Evolutionary conservation across 495 filamentous ascomycete species (phyloP).

Genomic region (Tuber brumale): DNA sequence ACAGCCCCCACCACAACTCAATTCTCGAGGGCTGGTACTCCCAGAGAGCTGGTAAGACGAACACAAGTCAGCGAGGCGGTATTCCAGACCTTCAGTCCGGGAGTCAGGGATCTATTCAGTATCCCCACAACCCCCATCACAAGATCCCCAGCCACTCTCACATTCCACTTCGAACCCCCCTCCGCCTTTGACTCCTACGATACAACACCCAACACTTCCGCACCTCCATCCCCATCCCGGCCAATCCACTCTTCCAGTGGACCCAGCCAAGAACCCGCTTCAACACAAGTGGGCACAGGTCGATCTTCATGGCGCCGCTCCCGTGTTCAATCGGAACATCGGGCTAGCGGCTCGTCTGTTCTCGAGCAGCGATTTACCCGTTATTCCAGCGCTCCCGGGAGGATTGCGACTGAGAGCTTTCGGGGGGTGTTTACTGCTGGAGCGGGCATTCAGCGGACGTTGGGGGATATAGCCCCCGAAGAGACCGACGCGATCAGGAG

Average conservation of each 20-base stretch:
- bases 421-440: neutral
- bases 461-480: neutral
- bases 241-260: neutral
- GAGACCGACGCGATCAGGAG: neutral
- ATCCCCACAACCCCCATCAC: neutral
- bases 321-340: neutral
- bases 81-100: neutral
- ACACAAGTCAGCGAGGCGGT: neutral
- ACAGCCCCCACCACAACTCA: neutral
- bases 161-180: neutral
- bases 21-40: neutral
- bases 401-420: fast-evolving
- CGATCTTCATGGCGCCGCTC: neutral
- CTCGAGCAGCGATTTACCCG: neutral
- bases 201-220: neutral
- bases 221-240: neutral
- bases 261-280: neutral
- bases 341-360: neutral
- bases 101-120: neutral
- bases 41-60: neutral
- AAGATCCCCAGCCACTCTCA: neutral
- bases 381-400: neutral
- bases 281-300: neutral
- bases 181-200: neutral
- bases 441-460: neutral